Evolutionary conservation across 176 grass and related monocot species (phyloP).

Genomic region (Eragrostis curvula): DNA sequence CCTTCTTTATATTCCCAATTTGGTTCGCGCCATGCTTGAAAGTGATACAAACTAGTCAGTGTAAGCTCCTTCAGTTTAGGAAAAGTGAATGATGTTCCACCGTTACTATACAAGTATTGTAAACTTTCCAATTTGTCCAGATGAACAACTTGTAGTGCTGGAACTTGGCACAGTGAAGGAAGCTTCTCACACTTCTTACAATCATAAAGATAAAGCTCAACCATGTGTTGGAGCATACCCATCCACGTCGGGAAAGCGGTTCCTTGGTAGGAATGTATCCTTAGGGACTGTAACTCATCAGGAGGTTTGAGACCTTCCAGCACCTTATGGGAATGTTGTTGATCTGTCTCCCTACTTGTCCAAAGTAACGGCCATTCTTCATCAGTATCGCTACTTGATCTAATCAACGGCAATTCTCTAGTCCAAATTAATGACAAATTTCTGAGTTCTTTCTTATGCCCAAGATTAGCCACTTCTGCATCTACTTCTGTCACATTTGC

Average conservation of each 20-base stretch:
- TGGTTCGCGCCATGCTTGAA: neutral
- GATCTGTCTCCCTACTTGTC: neutral
- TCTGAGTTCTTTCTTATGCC: neutral
- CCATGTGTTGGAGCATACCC: neutral
- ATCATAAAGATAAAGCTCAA: neutral
- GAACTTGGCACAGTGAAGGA: neutral
- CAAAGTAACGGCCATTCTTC: no score
- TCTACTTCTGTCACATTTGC: neutral
- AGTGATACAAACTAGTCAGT: rapidly evolving
- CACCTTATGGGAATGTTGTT: neutral
- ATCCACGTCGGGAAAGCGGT: neutral
- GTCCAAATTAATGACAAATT: neutral
- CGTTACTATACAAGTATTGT: neutral
- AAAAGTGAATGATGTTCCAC: neutral
- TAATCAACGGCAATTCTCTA: no score
- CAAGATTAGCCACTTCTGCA: neutral
- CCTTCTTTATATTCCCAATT: neutral
- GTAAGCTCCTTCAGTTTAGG: neutral
- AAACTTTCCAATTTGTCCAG: neutral
- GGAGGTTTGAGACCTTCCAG: neutral
- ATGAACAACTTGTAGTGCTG: neutral
- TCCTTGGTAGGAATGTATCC: neutral
- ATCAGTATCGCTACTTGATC: no score
- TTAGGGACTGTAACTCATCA: neutral
- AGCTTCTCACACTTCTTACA: neutral